phyloP scores from a whole-genome alignment of 2,329 filamentous ascomycete species.

The Paracamarosporium sp. region DNA sequence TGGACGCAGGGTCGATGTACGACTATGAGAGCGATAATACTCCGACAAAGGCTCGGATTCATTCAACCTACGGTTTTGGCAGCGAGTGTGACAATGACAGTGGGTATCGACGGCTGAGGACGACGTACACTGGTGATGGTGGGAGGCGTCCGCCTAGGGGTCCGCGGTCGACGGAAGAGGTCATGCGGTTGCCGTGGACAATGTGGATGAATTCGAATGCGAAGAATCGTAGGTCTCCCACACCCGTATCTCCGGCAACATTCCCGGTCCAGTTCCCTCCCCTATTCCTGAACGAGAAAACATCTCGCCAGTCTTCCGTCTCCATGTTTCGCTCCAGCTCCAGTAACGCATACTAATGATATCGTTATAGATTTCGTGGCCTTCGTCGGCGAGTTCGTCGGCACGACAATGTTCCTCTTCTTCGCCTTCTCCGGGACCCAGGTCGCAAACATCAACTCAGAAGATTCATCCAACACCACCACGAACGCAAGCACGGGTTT shows the following conservation, averaged over 20 bases:
- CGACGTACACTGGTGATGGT: constrained; percentile 12
- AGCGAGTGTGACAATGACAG: constrained; percentile 22
- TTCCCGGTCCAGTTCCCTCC: background rate
- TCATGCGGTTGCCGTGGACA: constrained; percentile 41
- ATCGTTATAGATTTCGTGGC: constrained; percentile 47
- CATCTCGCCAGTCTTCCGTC: no score
- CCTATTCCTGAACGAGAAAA: background rate
- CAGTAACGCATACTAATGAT: constrained; percentile 49
- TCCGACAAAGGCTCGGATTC: constrained; percentile 25
- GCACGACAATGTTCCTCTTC: constrained; percentile 54
- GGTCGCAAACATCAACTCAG: constrained; percentile 57
- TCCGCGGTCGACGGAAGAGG: constrained; percentile 44
- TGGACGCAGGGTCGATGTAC: constrained; percentile 19
- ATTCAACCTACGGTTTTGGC: constrained; percentile 21
- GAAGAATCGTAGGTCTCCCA: constrained; percentile 40
- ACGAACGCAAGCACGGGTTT: constrained; percentile 54
- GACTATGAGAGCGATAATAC: constrained; percentile 28
- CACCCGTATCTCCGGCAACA: background rate
- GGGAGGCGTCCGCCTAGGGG: constrained; percentile 25
- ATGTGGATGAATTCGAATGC: constrained; percentile 46
- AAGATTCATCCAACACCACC: constrained; percentile 44
- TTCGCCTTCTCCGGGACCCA: constrained; percentile 54
- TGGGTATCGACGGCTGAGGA: constrained; percentile 21
- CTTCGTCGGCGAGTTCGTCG: constrained; percentile 56
- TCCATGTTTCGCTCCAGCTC: constrained; percentile 22